Conservation (phyloP, 129 eudicot species). For the Flaveria sonorensis region DNA sequence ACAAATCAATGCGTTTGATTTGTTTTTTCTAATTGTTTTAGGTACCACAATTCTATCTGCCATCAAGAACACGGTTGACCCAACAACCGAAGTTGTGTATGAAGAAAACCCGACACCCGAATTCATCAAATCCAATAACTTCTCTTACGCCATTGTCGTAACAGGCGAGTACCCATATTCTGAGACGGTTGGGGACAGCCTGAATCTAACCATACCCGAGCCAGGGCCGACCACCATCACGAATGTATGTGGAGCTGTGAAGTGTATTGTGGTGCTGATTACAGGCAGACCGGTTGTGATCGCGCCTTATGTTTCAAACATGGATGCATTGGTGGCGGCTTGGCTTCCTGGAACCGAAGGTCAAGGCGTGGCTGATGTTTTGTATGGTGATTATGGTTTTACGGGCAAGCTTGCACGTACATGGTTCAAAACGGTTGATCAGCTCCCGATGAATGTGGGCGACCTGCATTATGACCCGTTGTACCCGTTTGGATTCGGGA, state of each 20-base stretch:
- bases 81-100: slow-evolving; percentile 59
- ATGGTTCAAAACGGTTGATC: slow-evolving; percentile 82
- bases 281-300: slow-evolving; percentile 78
- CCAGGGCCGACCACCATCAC: slow-evolving; percentile 57
- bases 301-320: slow-evolving; percentile 58
- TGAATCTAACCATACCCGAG: slow-evolving; percentile 59
- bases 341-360: slow-evolving; percentile 88
- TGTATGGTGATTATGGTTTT: slow-evolving; percentile 78
- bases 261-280: slow-evolving; percentile 71
- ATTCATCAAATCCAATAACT: slow-evolving; percentile 52
- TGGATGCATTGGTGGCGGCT: slow-evolving; percentile 80
- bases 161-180: slow-evolving; percentile 84
- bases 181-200: slow-evolving; percentile 68
- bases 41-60: slow-evolving; percentile 78
- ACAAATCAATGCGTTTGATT: neutral
- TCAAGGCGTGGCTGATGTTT: slow-evolving; percentile 79
- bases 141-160: slow-evolving; percentile 69
- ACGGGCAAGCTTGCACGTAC: slow-evolving; percentile 67
- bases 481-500: slow-evolving; percentile 48
- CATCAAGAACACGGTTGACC: slow-evolving; percentile 60
- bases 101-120: slow-evolving; percentile 57
- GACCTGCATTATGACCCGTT: slow-evolving; percentile 50
- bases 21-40: slow-evolving; percentile 19
- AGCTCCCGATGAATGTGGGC: slow-evolving; percentile 62
- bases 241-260: slow-evolving; percentile 65